Evolutionary conservation across 139 green algal genomes (phyloP), one percentile per base, ranked within the genome.

Genomic region (Microglena sp.): DNA sequence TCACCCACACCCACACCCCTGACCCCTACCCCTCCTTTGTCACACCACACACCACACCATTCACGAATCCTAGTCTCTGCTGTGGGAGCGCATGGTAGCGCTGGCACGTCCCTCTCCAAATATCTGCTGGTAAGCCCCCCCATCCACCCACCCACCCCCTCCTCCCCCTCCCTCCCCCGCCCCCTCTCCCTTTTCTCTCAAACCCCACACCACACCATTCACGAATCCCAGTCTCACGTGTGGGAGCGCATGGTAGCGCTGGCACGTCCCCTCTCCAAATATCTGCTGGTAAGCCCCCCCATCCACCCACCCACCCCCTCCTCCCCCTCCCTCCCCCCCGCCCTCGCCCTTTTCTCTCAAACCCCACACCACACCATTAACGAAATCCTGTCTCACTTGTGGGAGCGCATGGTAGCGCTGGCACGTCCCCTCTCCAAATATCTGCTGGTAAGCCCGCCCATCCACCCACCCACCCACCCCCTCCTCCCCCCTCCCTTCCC

Each of bases 31-130:
- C 50, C 55, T 28, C 55, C 8, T 31, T 28, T 31, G 30, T 22
- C 15, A 1, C n/a, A 11, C 40, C 40, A 50, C 40, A 50, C 40
- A 50, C 40, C 40, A 18, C 40, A 18, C 40, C 40, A 18, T 18
- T 18, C 11, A 11, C 40, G 15, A 50, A 11, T 18, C 15, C 40
- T 18, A 94, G 72, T 81, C 45, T 15, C 77, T 97, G 44, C 75
- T 97, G 36, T 96, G 89, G 90, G 91, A 97, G 82, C 79, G 91
- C 55, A 89, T 89, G 81, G 90, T 96, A 7, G 89, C 64, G 0
- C 82, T 92, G n/a, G 58, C 33, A 26, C 44, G 26, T 15, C 67
- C 74, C 35, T 96, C 94, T 66, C 58, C 62, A 5, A 33, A 30
- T 2, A 74, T 73, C 69, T 71, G 83, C 40, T 36, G 74, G 45